Evolutionary conservation across 495 filamentous ascomycete species (phyloP), one percentile per base, ranked within the genome.

Genomic region (Lophiotrema nucula): DNA sequence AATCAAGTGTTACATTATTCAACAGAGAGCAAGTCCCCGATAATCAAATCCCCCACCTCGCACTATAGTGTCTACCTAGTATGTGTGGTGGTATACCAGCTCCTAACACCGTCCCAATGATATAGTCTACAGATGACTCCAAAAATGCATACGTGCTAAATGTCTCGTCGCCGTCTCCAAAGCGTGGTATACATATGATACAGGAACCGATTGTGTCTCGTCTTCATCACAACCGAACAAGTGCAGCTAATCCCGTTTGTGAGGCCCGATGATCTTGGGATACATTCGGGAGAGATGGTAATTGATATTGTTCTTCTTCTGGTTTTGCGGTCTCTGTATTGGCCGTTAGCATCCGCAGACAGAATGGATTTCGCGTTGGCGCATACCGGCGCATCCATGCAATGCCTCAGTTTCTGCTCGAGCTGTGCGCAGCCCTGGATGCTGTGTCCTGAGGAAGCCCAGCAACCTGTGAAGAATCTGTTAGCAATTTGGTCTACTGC

Each of bases 281-380:
- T 95, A 91, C 76, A 97, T 84, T 58, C 93, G 81, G 66, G 81
- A 81, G 35, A 98, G 73, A 72, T 97, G 92, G 79, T 95, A 96
- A 75, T 98, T 98, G 81, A 97, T 92, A 52, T 83, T 88, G 77
- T 87, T 96, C 78, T 82, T 86, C 72, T 83, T 81, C 66, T 79
- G 74, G n/a, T 77, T 72, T 60, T 80, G 77, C 31, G 85, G 75
- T 78, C 78, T 85, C 80, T 91, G 69, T 59, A 62, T 23, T 56
- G 26, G 43, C 22, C 19, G 8, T 4, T 2, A 23, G n/a, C 18
- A 3, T 23, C 16, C 4, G 11, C 11, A n/a, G 25, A 33, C 24
- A 28, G 15, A 18, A 39, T 43, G 45, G 16, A n/a, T n/a, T n/a
- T n/a, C n/a, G 33, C 18, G 16, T 22, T 8, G 18, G 21, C 15